Conservation (phyloP, 2,329 filamentous ascomycete species). For the Graphiopsis chlorocephala region DNA sequence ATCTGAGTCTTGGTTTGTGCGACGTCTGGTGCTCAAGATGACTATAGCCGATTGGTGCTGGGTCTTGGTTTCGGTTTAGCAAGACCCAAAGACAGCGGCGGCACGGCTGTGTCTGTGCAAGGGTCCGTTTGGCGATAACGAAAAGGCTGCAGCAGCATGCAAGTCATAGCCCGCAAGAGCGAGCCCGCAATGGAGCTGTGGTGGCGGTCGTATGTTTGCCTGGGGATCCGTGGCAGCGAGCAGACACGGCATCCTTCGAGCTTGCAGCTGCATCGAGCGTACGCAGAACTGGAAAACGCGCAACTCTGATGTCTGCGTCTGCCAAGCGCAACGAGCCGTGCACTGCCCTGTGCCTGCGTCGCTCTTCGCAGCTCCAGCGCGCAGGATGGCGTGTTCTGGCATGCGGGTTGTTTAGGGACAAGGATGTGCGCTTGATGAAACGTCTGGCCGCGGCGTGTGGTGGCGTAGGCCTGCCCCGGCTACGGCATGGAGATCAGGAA, state of each 20-base stretch:
- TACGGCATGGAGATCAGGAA: conserved; percentile 33
- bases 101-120: neutral
- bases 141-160: conserved; percentile 7
- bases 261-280: conserved; percentile 2
- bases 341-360: conserved; percentile 3
- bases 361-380: neutral
- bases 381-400: conserved; percentile 4
- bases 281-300: neutral
- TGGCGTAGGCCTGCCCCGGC: conserved; percentile 20
- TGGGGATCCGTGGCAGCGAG: conserved; percentile 5
- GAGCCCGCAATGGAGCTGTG: neutral
- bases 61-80: neutral
- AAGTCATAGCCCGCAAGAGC: conserved; percentile 1
- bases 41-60: neutral
- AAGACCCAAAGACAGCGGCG: neutral
- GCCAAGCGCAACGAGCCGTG: neutral
- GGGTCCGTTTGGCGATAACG: neutral
- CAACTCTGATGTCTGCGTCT: neutral
- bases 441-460: conserved; percentile 15
- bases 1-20: neutral
- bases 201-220: neutral
- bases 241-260: conserved; percentile 8
- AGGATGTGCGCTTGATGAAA: conserved; percentile 28
- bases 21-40: conserved; percentile 5
- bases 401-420: conserved; percentile 16